Evolutionary conservation across 2,329 filamentous ascomycete species (phyloP), one percentile per base, ranked within the genome.

Genomic region (Diplodia mutila): DNA sequence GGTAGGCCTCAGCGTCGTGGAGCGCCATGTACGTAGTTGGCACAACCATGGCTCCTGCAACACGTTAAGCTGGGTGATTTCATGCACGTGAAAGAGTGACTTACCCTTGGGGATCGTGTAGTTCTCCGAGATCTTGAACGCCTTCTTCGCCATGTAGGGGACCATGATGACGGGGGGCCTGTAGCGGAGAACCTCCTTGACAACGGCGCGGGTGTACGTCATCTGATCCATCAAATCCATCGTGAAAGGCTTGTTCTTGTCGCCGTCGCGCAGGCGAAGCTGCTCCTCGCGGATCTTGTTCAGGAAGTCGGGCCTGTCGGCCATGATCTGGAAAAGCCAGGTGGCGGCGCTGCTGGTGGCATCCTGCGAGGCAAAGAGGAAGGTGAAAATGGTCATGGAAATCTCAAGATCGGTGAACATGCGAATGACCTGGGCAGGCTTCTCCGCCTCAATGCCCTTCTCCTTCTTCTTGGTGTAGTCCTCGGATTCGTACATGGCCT

Each of bases 101-200:
- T 75, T 76, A 87, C 88, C 91, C 84, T 98, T 98, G 75, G 92
- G 92, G 61, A 94, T 90, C n/a, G 93, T 97, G 82, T 98, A 97
- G 42, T 85, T 86, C 42, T 91, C 87, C 29, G 91, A 93, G 73
- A 99, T 90, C 61, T 94, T 94, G 86, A 98, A 99, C 67, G 91
- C 83, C 85, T 97, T 97, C 90, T 98, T 98, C 71, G 90, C 92
- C 70, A 94, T 80, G 80, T 98, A 98, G 39, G 95, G 95, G 61
- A 97, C 92, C 93, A 99, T 97, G 80, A 97, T 87, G 75, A 99
- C 95, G 67, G 95, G 95, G 71, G 95, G 95, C 67, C 94, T 91
- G 85, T 96, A 98, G 76, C 95, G 92, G 49, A 83, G 75, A 12
- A 75, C 77, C 75, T 83, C 81, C 74, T 83, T 93, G 72, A 98